These are phyloP conservation scores for Heliamphora pulchella DNA, from an alignment of 179 eudicot genomes.

Conservation along the genomic window DNA sequence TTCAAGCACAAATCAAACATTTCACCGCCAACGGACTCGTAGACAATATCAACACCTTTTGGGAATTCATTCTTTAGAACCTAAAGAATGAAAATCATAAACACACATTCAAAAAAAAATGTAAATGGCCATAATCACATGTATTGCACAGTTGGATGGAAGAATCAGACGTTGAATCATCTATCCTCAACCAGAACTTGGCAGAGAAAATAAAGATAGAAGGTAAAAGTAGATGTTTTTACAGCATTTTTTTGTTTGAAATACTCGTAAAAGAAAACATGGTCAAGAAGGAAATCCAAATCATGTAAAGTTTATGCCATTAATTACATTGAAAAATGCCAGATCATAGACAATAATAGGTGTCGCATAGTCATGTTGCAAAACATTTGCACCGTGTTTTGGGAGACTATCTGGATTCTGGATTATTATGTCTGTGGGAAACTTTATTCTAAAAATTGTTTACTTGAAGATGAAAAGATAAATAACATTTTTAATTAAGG, in stretches of 20 bases:
- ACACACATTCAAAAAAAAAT: neutral
- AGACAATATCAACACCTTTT: slow-evolving; percentile 79
- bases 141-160: neutral
- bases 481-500: neutral
- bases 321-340: neutral
- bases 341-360: neutral
- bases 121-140: neutral
- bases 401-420: neutral
- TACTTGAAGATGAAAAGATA: too few species aligned
- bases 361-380: neutral
- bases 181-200: slow-evolving; percentile 1
- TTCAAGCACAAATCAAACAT: slow-evolving; percentile 90
- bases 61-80: slow-evolving; percentile 83
- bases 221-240: neutral
- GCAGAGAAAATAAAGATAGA: neutral
- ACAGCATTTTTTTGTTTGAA: neutral
- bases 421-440: too few species aligned
- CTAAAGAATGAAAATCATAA: slow-evolving; percentile 31
- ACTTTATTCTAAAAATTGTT: too few species aligned
- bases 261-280: neutral
- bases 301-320: neutral
- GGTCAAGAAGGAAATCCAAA: slow-evolving; percentile 3
- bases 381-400: neutral
- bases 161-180: neutral
- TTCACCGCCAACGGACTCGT: slow-evolving; percentile 92